These are phyloP conservation scores for Epichloe glyceriae DNA, from an alignment of 2,329 filamentous ascomycete genomes.

Conservation along the genomic window DNA sequence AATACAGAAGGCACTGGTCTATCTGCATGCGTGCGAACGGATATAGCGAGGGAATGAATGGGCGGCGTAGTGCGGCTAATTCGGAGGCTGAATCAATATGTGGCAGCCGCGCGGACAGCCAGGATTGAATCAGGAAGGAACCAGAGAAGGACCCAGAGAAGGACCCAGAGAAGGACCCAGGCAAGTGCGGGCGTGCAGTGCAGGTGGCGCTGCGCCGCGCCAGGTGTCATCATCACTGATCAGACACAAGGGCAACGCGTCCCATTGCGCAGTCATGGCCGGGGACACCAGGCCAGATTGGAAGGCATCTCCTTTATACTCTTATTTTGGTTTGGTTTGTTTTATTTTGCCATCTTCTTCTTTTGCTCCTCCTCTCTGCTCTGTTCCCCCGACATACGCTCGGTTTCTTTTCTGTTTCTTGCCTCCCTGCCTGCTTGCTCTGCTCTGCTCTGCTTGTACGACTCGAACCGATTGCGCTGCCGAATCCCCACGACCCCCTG, in stretches of 20 bases:
- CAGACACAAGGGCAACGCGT: too few species aligned
- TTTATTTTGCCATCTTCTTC: too few species aligned
- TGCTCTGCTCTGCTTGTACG: too few species aligned
- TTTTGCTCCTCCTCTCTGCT: background rate
- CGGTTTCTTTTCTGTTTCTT: background rate
- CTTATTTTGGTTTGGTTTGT: too few species aligned
- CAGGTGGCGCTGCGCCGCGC: background rate
- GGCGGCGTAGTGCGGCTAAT: background rate
- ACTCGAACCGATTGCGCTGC: too few species aligned
- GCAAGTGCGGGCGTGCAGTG: too few species aligned
- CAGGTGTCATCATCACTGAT: too few species aligned
- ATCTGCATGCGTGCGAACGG: background rate
- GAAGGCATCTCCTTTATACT: background rate
- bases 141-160: too few species aligned
- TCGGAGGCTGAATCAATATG: background rate
- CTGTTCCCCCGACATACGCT: background rate
- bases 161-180: too few species aligned
- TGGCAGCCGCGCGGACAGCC: background rate
- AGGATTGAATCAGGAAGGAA: background rate
- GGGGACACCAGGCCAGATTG: background rate
- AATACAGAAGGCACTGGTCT: too few species aligned
- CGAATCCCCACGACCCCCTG: too few species aligned
- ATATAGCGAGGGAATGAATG: background rate
- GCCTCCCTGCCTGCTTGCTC: background rate
- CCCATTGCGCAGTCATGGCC: too few species aligned